Percentiles rank a stretch among this genome's conserved stretches.
These are phyloP conservation scores for Cucurbita pepo DNA, from an alignment of 306 rosid species.

Conservation along the genomic window DNA sequence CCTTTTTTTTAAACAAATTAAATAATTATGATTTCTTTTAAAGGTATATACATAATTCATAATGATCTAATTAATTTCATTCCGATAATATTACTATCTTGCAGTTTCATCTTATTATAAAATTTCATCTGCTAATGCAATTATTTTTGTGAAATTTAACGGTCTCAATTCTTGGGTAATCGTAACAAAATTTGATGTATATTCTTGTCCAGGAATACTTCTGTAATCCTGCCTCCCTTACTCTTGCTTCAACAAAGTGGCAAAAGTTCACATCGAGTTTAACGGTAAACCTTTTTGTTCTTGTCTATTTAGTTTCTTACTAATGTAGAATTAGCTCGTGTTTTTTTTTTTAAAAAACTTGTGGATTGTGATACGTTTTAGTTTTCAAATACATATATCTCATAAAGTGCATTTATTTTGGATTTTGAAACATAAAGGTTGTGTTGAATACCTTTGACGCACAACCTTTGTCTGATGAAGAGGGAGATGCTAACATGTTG, in stretches of 20 bases:
- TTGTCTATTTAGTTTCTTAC: background rate
- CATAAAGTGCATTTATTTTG: background rate
- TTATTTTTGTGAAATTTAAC: background rate
- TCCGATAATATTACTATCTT: background rate
- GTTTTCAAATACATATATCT: background rate
- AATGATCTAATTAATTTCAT: background rate
- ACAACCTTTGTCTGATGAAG: conserved; percentile 93
- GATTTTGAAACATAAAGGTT: conserved; percentile 33
- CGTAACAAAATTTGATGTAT: background rate
- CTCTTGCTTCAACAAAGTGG: conserved; percentile 65
- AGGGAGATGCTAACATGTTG: conserved; percentile 78
- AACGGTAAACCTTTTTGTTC: conserved; percentile 29
- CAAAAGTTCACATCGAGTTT: conserved; percentile 69
- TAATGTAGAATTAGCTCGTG: background rate
- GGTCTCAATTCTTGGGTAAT: background rate
- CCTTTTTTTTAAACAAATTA: background rate
- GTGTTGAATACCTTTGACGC: conserved; percentile 83
- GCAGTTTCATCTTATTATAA: background rate
- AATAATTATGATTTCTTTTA: background rate
- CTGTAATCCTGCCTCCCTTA: conserved; percentile 60
- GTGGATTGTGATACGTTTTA: background rate
- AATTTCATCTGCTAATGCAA: background rate
- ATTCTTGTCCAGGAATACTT: conserved; percentile 55
- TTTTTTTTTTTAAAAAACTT: background rate
- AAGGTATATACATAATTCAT: background rate